Evolutionary conservation across 2,329 filamentous ascomycete genomes (phyloP).

Genomic region (Penicillium psychrosexuale): DNA sequence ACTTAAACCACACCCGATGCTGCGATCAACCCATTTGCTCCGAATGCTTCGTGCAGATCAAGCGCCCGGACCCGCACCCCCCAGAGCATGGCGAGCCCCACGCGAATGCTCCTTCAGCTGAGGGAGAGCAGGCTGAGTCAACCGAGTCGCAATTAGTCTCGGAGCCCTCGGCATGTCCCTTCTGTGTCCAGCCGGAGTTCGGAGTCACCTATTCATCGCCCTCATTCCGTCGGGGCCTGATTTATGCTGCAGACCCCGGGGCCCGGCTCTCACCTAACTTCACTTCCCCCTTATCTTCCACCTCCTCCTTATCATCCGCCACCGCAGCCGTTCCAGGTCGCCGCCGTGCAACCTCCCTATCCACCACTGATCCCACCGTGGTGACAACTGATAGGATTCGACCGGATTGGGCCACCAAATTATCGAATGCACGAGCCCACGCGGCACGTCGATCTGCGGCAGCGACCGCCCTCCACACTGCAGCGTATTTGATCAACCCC

Average conservation of each 20-base stretch:
- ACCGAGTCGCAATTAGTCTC: slow-evolving; percentile 70
- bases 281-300: slow-evolving; percentile 77
- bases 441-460: slow-evolving; percentile 83
- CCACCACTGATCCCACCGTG: slow-evolving; percentile 77
- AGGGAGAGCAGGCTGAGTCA: slow-evolving; percentile 39
- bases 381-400: slow-evolving; percentile 90
- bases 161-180: slow-evolving; percentile 87
- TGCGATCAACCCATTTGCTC: slow-evolving; percentile 97
- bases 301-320: slow-evolving; percentile 69
- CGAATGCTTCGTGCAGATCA: slow-evolving; percentile 98
- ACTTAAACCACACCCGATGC: slow-evolving; percentile 89
- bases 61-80: slow-evolving; percentile 84
- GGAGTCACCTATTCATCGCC: slow-evolving; percentile 93
- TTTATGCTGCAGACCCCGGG: slow-evolving; percentile 58
- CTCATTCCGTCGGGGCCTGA: slow-evolving; percentile 78
- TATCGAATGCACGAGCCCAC: slow-evolving; percentile 79
- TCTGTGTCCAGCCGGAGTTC: slow-evolving; percentile 92
- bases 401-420: slow-evolving; percentile 90
- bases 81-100: slow-evolving; percentile 66
- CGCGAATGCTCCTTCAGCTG: slow-evolving; percentile 35
- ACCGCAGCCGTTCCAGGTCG: slow-evolving; percentile 43
- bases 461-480: slow-evolving; percentile 89
- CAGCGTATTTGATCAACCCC: slow-evolving; percentile 80
- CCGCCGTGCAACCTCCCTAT: slow-evolving; percentile 66
- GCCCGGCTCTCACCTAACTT: slow-evolving; percentile 53